These are phyloP conservation scores for Cicer yamashitae DNA, from an alignment of 306 rosid species.

Conservation along the genomic window DNA sequence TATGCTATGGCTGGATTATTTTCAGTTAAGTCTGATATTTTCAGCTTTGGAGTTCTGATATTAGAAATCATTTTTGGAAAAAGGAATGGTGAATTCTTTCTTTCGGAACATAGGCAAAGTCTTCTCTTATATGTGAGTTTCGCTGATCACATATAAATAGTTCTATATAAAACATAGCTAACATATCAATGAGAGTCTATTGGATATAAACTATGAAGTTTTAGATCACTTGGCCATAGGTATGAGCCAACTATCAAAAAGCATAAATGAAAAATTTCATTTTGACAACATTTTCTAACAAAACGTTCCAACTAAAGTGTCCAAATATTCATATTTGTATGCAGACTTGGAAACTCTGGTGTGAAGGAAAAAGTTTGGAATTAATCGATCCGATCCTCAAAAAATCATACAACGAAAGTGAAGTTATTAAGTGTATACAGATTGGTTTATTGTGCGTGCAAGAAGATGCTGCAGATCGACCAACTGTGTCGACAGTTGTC, in stretches of 20 bases:
- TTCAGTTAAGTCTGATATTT: background rate
- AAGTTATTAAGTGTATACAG: conserved; percentile 48
- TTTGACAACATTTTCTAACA: background rate
- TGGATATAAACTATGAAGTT: too few species aligned
- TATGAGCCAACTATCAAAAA: too few species aligned
- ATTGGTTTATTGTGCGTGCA: conserved; percentile 59
- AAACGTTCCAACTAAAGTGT: too few species aligned
- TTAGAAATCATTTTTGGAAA: background rate
- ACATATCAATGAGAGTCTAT: background rate
- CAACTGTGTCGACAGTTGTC: conserved; percentile 50
- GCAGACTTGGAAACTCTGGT: conserved; percentile 61
- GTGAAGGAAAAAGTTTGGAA: conserved; percentile 45
- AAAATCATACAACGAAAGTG: background rate
- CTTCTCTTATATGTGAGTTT: conserved; percentile 43
- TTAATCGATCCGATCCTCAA: conserved; percentile 49
- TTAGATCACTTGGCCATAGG: too few species aligned
- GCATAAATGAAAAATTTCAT: background rate
- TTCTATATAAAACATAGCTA: background rate
- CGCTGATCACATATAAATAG: background rate
- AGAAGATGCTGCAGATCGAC: conserved; percentile 51
- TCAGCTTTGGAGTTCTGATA: background rate
- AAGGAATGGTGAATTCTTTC: background rate
- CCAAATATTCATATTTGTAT: background rate
- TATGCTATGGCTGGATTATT: background rate
- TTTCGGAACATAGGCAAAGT: background rate